phyloP scores from a whole-genome alignment of 2,329 filamentous ascomycete species.

The Aureobasidium leucospermi region DNA sequence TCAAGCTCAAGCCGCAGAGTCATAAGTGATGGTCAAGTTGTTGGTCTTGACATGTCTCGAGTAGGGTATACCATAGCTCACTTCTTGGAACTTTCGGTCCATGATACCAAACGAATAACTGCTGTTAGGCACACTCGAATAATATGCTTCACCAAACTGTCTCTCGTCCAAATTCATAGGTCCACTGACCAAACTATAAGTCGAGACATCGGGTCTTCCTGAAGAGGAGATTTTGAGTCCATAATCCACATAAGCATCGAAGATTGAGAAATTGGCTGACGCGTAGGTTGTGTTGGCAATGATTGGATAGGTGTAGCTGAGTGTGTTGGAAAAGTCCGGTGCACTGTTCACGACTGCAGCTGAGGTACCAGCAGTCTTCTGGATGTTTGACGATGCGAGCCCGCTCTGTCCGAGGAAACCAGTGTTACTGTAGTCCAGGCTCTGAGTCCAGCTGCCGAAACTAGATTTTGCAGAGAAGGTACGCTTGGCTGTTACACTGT shows the following conservation, averaged over 20 bases:
- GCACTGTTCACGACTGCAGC: slow-evolving; percentile 6
- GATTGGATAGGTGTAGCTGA: slow-evolving; percentile 1
- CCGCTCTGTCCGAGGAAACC: slow-evolving; percentile 50
- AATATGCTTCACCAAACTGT: neutral
- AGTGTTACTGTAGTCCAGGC: slow-evolving; percentile 47
- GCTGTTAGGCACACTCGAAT: neutral
- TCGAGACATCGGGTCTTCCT: neutral
- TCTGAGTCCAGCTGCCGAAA: slow-evolving; percentile 54
- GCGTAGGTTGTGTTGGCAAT: neutral
- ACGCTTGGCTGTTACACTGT: slow-evolving; percentile 51
- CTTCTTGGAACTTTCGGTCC: neutral
- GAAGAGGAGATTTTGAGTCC: neutral
- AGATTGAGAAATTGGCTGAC: neutral
- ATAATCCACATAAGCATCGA: neutral
- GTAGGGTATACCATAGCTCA: neutral
- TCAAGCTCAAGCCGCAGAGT: neutral
- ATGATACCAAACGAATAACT: slow-evolving; percentile 6
- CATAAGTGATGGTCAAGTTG: slow-evolving; percentile 4
- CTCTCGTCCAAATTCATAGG: neutral
- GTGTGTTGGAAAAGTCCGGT: neutral
- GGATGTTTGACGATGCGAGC: slow-evolving; percentile 46
- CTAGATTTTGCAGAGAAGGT: slow-evolving; percentile 47
- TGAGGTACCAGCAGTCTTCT: slow-evolving; percentile 45
- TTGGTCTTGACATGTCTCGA: neutral
- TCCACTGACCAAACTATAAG: neutral